Evolutionary conservation across 805 yeast genomes (phyloP).

Genomic region (Komagataella phaffii): DNA sequence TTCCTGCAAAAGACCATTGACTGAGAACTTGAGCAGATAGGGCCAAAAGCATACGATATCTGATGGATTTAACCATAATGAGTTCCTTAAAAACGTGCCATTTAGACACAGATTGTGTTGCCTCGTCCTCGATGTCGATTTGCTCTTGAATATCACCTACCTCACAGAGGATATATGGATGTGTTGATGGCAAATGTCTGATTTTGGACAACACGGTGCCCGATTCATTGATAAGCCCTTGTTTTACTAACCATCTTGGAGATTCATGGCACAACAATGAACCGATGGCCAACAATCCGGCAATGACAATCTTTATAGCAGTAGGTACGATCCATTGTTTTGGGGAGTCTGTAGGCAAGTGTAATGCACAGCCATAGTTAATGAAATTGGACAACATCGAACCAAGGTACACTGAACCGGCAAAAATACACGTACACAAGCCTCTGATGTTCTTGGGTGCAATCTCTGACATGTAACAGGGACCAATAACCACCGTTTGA

Average conservation of each 20-base stretch:
- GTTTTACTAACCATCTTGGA: constrained; percentile 38
- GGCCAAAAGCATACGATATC: constrained; percentile 32
- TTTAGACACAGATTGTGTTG: constrained; percentile 10
- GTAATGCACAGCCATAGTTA: constrained; percentile 37
- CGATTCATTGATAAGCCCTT: constrained; percentile 26
- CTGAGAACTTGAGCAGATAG: constrained; percentile 30
- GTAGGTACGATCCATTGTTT: constrained; percentile 43
- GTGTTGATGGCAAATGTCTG: constrained; percentile 29
- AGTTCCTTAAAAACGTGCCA: constrained; percentile 18
- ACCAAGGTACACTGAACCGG: constrained; percentile 47
- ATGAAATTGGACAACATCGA: constrained; percentile 34
- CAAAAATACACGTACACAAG: constrained; percentile 34
- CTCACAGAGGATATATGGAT: constrained; percentile 36
- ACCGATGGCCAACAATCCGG: constrained; percentile 30
- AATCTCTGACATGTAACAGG: constrained; percentile 38
- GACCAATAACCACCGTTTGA: constrained; percentile 43
- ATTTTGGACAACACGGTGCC: constrained; percentile 23
- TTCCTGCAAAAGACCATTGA: constrained; percentile 50
- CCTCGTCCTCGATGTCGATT: constrained; percentile 22
- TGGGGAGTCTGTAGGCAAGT: constrained; percentile 20
- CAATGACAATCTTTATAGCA: constrained; percentile 30
- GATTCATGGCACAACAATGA: constrained; percentile 29
- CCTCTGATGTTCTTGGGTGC: constrained; percentile 42
- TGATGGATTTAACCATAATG: constrained; percentile 22
- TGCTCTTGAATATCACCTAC: constrained; percentile 37